phyloP scores from a whole-genome alignment of 495 filamentous ascomycete genomes.

The Penicillium cataractarum region DNA sequence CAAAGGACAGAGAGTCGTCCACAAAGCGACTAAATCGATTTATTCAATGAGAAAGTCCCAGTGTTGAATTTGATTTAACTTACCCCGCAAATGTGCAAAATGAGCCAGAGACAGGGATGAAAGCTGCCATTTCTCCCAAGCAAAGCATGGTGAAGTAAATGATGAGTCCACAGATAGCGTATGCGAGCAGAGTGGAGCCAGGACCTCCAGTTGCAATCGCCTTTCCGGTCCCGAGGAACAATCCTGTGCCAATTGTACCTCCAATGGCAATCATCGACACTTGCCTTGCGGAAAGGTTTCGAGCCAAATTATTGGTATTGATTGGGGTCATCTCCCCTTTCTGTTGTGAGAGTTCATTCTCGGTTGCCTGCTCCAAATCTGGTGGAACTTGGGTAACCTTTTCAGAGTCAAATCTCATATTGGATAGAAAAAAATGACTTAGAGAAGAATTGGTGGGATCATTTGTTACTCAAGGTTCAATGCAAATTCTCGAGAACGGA shows the following conservation, averaged over 20 bases:
- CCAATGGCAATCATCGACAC: conserved; percentile 67
- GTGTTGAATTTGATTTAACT: no score
- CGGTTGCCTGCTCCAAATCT: no score
- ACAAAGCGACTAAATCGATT: conserved; percentile 49
- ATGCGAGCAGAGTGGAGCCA: conserved; percentile 63
- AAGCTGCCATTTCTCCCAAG: conserved; percentile 55
- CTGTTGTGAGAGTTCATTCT: no score
- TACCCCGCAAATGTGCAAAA: conserved; percentile 57
- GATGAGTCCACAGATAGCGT: conserved; percentile 50
- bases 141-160: conserved; percentile 54
- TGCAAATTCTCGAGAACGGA: no score
- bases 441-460: no score
- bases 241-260: conserved; percentile 66
- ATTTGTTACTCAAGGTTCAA: no score
- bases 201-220: conserved; percentile 63
- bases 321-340: no score
- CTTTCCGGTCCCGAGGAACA: conserved; percentile 66
- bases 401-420: no score
- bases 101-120: conserved; percentile 52
- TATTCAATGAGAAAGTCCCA: background rate
- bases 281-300: conserved; percentile 48
- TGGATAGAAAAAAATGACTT: no score
- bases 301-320: no score
- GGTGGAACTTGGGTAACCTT: no score
- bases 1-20: conserved; percentile 58